Conservation (phyloP, 495 filamentous ascomycete species). For the Annulohypoxylon nitens region DNA sequence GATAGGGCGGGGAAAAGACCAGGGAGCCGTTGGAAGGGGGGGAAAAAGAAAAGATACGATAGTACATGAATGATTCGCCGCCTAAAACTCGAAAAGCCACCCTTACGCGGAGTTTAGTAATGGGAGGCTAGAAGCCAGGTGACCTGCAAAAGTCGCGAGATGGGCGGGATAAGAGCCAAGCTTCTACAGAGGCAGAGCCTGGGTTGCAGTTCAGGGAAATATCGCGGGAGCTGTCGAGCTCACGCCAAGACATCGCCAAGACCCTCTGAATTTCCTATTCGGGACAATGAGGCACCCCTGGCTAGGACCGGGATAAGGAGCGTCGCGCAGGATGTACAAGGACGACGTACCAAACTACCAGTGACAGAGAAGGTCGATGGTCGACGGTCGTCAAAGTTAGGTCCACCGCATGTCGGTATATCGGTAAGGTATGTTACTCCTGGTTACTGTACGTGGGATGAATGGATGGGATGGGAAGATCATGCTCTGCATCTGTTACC, state of each 20-base stretch:
- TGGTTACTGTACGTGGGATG: not conserved
- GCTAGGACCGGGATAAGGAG: conserved; percentile 30
- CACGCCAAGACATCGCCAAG: conserved; percentile 38
- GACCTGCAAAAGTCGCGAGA: conserved; percentile 35
- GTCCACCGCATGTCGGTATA: conserved; percentile 33
- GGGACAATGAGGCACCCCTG: conserved; percentile 33
- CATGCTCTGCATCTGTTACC: conserved; percentile 46
- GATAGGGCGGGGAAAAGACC: conserved; percentile 4
- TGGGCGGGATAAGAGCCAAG: conserved; percentile 27
- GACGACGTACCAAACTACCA: too few species aligned
- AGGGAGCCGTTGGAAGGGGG: not conserved
- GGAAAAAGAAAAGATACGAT: not conserved
- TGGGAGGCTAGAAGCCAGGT: conserved; percentile 18
- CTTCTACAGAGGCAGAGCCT: conserved; percentile 34
- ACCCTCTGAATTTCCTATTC: conserved; percentile 31
- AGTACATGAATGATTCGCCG: conserved; percentile 29
- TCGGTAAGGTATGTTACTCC: conserved; percentile 25
- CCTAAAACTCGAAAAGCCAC: conserved; percentile 17
- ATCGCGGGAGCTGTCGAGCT: conserved; percentile 37
- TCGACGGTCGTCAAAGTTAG: conserved; percentile 33
- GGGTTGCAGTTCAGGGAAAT: conserved; percentile 44
- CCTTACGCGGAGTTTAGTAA: conserved; percentile 32
- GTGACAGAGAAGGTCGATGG: not conserved
- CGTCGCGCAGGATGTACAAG: too few species aligned
- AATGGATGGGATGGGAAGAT: conserved; percentile 15